Percentiles rank a stretch among this genome's conserved stretches.
phyloP scores from a whole-genome alignment of 768 basidiomycete species.

The Tylopilus balloui region DNA sequence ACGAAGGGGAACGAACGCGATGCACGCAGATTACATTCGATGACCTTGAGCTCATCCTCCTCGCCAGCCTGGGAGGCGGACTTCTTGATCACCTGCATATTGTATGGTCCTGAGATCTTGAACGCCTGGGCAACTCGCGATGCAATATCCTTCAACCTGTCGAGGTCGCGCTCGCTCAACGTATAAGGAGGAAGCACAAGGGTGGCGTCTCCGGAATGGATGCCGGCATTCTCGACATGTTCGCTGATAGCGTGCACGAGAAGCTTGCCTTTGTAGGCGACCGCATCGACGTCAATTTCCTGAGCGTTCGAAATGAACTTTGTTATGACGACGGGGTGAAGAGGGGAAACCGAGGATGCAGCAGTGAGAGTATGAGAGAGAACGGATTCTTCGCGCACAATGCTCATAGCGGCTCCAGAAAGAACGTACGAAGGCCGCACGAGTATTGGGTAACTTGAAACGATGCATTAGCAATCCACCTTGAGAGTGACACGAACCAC shows the following conservation, averaged over 20 bases:
- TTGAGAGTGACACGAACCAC: neutral
- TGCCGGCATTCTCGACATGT: conserved; percentile 97
- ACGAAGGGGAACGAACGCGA: conserved; percentile 99
- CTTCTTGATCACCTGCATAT: conserved; percentile 98
- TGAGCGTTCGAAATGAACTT: conserved; percentile 98
- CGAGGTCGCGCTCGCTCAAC: conserved; percentile 67
- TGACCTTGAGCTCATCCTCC: conserved; percentile 83
- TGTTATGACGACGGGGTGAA: conserved; percentile 97
- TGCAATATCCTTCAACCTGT: conserved; percentile 87
- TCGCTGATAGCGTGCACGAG: conserved; percentile 96
- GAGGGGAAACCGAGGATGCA: conserved; percentile 91
- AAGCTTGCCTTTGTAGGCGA: conserved; percentile 87
- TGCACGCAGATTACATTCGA: conserved; percentile 97
- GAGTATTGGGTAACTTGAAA: conserved; percentile 85
- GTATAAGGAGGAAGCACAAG: conserved; percentile 95
- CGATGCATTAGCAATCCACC: neutral
- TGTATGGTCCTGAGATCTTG: conserved; percentile 96
- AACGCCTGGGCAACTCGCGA: conserved; percentile 94
- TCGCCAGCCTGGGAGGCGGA: conserved; percentile 46
- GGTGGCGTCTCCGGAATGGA: conserved; percentile 98
- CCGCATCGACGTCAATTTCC: conserved; percentile 97
- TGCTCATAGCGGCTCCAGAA: conserved; percentile 99
- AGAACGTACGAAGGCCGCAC: conserved; percentile 98
- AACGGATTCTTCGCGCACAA: conserved; percentile 86
- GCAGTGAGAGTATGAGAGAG: conserved; percentile 95